These are phyloP conservation scores for Paracorniculantispora psalliotae DNA, from an alignment of 2,329 filamentous ascomycete species.

Conservation along the genomic window DNA sequence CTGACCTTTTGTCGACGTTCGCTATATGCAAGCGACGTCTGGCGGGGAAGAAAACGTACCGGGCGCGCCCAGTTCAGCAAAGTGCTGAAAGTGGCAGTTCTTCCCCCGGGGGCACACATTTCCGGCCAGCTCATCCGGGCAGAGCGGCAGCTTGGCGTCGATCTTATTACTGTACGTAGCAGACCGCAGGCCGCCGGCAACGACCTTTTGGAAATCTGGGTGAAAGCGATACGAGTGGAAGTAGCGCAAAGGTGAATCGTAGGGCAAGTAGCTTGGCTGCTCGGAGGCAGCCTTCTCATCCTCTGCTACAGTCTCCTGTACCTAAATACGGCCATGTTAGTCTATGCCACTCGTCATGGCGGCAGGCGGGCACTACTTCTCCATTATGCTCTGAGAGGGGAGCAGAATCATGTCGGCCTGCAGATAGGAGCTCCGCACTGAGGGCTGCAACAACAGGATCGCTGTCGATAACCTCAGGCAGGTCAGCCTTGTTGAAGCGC, in stretches of 20 bases:
- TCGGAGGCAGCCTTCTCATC: not conserved
- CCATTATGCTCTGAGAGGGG: constrained; percentile 23
- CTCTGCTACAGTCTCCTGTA: not conserved
- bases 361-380: constrained; percentile 34
- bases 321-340: not conserved
- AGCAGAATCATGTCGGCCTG: constrained; percentile 21
- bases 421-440: constrained; percentile 26
- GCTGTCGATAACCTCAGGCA: not conserved
- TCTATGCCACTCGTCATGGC: not conserved
- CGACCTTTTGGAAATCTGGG: constrained; percentile 63
- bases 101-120: constrained; percentile 65
- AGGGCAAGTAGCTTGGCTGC: constrained; percentile 45
- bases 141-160: constrained; percentile 67
- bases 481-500: not conserved
- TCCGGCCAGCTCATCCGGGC: constrained; percentile 67
- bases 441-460: constrained; percentile 8
- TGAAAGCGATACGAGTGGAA: constrained; percentile 92
- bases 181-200: constrained; percentile 76
- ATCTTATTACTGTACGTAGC: constrained; percentile 93
- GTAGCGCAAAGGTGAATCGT: constrained; percentile 74
- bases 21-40: not conserved
- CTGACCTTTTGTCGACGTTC: not conserved
- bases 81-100: constrained; percentile 75
- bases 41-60: constrained; percentile 32
- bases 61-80: constrained; percentile 40